Conservation (phyloP, 2,329 filamentous ascomycete species). For the Ophiobolus disseminans region DNA sequence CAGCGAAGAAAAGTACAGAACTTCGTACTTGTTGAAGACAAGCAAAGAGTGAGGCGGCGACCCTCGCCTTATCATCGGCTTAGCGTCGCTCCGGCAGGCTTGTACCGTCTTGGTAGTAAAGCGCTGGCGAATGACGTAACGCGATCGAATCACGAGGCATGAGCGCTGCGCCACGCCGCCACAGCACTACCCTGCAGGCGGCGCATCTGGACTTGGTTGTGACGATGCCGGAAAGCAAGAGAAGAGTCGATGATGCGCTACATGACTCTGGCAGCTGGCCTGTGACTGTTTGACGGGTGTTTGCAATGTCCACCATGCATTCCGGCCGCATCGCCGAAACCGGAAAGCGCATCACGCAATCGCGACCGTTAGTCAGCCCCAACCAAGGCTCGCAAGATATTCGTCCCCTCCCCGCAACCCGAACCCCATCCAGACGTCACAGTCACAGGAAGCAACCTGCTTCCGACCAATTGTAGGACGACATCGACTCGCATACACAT, state of each 20-base stretch:
- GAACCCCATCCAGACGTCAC: no score
- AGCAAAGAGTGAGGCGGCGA: conserved; percentile 29
- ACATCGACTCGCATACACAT: no score
- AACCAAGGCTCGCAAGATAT: no score
- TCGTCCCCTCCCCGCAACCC: no score
- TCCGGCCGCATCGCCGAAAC: no score
- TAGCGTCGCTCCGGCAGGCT: conserved; percentile 6
- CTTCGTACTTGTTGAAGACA: conserved; percentile 17
- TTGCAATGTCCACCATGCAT: no score
- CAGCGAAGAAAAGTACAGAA: conserved; percentile 15
- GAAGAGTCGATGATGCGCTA: background rate
- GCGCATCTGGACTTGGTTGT: conserved; percentile 4
- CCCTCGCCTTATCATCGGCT: conserved; percentile 24
- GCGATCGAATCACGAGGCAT: conserved; percentile 5
- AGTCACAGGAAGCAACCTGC: no score
- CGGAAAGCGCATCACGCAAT: no score
- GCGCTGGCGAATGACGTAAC: conserved; percentile 10
- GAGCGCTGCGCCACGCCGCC: conserved; percentile 3
- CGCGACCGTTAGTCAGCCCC: no score
- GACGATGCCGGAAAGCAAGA: background rate
- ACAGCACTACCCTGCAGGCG: background rate
- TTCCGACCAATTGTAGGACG: no score
- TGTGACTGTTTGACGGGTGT: no score
- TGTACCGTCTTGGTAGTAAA: conserved; percentile 17
- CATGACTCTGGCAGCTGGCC: no score